These are phyloP conservation scores for Oryza longistaminata DNA, from an alignment of 176 grass and related monocot genomes.

Conservation along the genomic window DNA sequence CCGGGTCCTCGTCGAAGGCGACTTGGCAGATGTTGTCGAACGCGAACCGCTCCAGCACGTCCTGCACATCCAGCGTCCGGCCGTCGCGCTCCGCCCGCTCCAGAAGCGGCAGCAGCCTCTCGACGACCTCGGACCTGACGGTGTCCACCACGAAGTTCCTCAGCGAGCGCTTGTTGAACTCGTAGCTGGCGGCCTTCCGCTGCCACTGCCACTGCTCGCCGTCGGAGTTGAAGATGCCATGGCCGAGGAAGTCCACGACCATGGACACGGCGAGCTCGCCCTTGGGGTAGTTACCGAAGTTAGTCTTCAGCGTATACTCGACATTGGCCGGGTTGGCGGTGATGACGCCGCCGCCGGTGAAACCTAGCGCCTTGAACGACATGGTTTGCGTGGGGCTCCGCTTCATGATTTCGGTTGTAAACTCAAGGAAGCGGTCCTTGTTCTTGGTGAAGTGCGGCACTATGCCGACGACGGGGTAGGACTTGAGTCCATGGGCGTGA, in stretches of 20 bases:
- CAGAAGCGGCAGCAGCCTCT: conserved; percentile 56
- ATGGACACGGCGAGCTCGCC: conserved; percentile 34
- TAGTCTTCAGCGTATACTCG: conserved; percentile 58
- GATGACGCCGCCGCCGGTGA: conserved; percentile 38
- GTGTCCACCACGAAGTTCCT: conserved; percentile 40
- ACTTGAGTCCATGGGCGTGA: conserved; percentile 22
- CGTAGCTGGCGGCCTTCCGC: conserved; percentile 63
- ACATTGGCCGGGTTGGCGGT: conserved; percentile 62
- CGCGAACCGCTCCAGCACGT: conserved; percentile 67
- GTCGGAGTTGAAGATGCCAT: conserved; percentile 76
- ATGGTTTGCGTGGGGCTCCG: conserved; percentile 61
- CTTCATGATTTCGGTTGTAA: conserved; percentile 44
- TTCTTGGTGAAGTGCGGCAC: conserved; percentile 60
- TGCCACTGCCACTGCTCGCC: conserved; percentile 67
- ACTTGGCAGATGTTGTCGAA: conserved; percentile 75
- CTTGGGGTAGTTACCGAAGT: conserved; percentile 66
- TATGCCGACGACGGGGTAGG: conserved; percentile 51
- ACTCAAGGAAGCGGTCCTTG: conserved; percentile 56
- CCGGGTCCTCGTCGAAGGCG: conserved; percentile 60
- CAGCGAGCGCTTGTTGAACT: conserved; percentile 62
- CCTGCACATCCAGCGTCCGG: conserved; percentile 51
- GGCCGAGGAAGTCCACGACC: conserved; percentile 66
- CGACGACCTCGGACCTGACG: conserved; percentile 39
- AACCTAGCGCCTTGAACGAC: conserved; percentile 37
- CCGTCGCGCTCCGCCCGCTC: neutral